Evolutionary conservation across 441 rosid genomes (phyloP), one percentile per base, ranked within the genome.

Genomic region (Omphalea diandra): DNA sequence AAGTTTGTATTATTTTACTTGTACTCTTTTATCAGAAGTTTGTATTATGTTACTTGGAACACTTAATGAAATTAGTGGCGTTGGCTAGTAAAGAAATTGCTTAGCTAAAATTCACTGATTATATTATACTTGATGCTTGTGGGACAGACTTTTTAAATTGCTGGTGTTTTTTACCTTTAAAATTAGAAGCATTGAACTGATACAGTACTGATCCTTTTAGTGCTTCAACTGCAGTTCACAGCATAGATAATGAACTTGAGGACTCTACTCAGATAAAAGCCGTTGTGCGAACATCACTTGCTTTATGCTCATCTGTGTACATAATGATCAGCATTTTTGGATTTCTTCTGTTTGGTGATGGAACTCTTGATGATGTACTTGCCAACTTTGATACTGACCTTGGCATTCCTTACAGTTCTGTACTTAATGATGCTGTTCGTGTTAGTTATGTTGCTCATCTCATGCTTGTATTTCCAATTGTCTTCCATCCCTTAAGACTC

Each of bases 391-490:
- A n/a, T n/a, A n/a, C n/a, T n/a, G 81, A 89, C 77, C 99, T 95
- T 38, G 92, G 97, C 62, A 92, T 92, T 76, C 99, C 98, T 58
- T 81, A 81, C 50, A 72, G 98, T 55, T 85, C 96, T 58, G 35
- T 94, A 43, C 90, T 92, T 41, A 90, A 82, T 63, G 98, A 92
- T 58, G 94, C 87, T 15, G 97, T 94, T 73, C 97, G 99, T 75
- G 90, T 92, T 56, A 94, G 98, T 78, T 94, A 94, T 10, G 93
- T 87, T 8, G 96, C 85, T 54, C 99, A 94, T 75, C 94, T 94
- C 46, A 94, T 94, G 98, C 96, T 94, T 4, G 99, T 94, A 5
- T 94, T 92, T 84, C 99, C 99, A 1, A 78, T 94, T 57, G 96
- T 90, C 75, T 94, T 94, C 87, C 85, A 80, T 66, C 98, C 99